These are phyloP conservation scores for Claviceps purpurea DNA, from an alignment of 2,329 filamentous ascomycete genomes.

Conservation along the genomic window DNA sequence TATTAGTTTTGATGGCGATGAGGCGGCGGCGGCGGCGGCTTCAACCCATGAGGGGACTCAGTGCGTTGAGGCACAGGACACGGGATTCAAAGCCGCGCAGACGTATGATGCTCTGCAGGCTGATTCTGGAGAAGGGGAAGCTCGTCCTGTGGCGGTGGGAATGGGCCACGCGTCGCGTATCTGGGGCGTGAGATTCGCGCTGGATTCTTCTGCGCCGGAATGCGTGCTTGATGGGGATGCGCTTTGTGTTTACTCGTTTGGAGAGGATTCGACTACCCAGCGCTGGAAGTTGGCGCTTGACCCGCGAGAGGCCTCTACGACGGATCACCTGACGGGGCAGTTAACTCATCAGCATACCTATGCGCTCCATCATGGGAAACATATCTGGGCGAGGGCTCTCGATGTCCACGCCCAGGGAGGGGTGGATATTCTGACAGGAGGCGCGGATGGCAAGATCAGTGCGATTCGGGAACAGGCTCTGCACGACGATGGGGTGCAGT, in stretches of 20 bases:
- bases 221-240: conserved; percentile 6
- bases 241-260: conserved; percentile 53
- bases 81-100: conserved; percentile 41
- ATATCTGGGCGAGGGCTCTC: conserved; percentile 66
- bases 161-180: conserved; percentile 87
- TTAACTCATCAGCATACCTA: conserved; percentile 43
- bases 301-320: not conserved
- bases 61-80: conserved; percentile 25
- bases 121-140: conserved; percentile 6
- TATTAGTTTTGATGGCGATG: conserved; percentile 38
- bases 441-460: conserved; percentile 63
- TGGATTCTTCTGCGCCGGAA: not conserved
- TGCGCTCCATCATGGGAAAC: conserved; percentile 68
- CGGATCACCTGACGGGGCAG: conserved; percentile 8
- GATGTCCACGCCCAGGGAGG: conserved; percentile 13
- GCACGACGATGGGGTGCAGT: not conserved
- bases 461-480: conserved; percentile 23
- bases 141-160: conserved; percentile 47
- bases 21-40: not conserved
- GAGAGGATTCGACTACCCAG: conserved; percentile 70
- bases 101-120: conserved; percentile 11
- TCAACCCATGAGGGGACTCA: not conserved
- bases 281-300: conserved; percentile 40
- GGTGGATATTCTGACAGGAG: conserved; percentile 55
- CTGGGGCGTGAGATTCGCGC: conserved; percentile 63